Evolutionary conservation across 2,329 filamentous ascomycete species (phyloP), one percentile per base, ranked within the genome.

Genomic region (Erysiphe neolycopersici): DNA sequence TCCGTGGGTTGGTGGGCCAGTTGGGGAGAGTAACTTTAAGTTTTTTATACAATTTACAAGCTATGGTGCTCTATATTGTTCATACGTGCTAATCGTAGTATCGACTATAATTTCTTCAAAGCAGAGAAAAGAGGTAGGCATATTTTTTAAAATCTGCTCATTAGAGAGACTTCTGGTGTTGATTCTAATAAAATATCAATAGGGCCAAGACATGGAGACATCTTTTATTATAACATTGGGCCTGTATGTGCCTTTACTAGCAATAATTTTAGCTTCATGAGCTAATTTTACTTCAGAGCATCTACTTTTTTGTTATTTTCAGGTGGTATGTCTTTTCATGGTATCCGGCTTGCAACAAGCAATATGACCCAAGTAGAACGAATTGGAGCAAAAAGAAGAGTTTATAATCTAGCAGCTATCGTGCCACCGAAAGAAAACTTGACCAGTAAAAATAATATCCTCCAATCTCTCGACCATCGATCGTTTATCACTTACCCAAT

Each of bases 1-100:
- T 54, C 89, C 87, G 0, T 95, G 75, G 79, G 85, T 92, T n/a
- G 87, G 87, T 4, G 89, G 87, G 18, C 80, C 93, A 50, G 76
- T 98, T 10, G 79, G 75, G 0, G 85, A 94, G 57, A 84, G 73
- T 1, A 73, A 77, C 2, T 85, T 87, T 63, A 94, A 94, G 53
- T 94, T 82, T 60, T 95, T 98, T 55, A 64, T 84, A 11, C 89
- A 94, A 51, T 93, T 94, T 54, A 73, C 75, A 14, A 67, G 71
- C 38, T 93, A 89, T 57, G 73, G 73, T 1, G 62, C 71, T 4
- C 52, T 82, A 4, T 81, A 76, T 51, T 83, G 76, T 50, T 58
- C 64, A 2, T 69, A 80, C 46, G 60, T 69, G 10, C 60, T 91
- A 42, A 68, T 73, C 18, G 65, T 76, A 0, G 63, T 73, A 47